Evolutionary conservation across 2,329 filamentous ascomycete species (phyloP).

Genomic region (Mollisia scopiformis): DNA sequence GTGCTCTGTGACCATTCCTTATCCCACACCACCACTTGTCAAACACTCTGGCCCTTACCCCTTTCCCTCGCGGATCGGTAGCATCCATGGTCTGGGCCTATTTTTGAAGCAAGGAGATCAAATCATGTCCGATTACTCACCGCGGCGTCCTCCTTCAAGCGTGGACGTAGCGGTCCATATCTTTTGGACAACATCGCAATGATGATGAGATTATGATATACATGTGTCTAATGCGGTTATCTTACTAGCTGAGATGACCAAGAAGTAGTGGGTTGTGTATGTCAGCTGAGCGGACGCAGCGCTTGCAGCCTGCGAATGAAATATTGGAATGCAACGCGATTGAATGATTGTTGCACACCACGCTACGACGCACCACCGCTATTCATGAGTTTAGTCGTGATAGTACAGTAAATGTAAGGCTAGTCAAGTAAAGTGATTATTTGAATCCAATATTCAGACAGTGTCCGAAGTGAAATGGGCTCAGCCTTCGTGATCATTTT

Average conservation of each 20-base stretch:
- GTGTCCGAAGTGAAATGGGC: too few species aligned
- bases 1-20: slow-evolving; percentile 1
- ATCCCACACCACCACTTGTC: slow-evolving; percentile 52
- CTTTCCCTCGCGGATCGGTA: slow-evolving; percentile 44
- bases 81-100: slow-evolving; percentile 72
- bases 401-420: background rate
- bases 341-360: too few species aligned
- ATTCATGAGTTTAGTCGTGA: background rate
- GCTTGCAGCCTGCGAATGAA: background rate
- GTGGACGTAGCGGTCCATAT: slow-evolving; percentile 73
- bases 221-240: background rate
- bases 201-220: background rate
- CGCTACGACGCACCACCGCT: too few species aligned
- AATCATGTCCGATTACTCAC: slow-evolving; percentile 66
- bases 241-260: background rate
- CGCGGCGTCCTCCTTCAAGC: slow-evolving; percentile 55
- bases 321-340: too few species aligned
- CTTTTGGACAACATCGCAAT: slow-evolving; percentile 59
- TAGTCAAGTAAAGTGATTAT: too few species aligned
- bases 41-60: slow-evolving; percentile 81
- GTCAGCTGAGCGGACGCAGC: slow-evolving; percentile 1
- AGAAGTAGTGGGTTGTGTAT: background rate
- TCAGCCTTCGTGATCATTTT: background rate
- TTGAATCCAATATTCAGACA: too few species aligned
- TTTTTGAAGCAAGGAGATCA: slow-evolving; percentile 81